phyloP scores from a whole-genome alignment of 768 basidiomycete species.

The Naganishia vaughanmartiniae region DNA sequence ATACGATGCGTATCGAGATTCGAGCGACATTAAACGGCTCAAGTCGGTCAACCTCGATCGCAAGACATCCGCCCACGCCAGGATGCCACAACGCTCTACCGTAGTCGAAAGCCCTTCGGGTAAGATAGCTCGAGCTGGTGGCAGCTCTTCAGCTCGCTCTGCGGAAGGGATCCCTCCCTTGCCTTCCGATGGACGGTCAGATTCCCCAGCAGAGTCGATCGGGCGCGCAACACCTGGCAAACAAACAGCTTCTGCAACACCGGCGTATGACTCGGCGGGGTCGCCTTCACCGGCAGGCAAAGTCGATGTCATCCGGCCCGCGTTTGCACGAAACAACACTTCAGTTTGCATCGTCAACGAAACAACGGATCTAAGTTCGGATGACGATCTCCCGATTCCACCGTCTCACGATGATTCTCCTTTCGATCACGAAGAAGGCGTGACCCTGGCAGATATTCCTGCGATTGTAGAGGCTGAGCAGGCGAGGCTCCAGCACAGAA shows the following conservation, averaged over 20 bases:
- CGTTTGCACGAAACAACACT: conserved; percentile 74
- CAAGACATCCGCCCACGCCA: conserved; percentile 88
- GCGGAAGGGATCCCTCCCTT: conserved; percentile 5
- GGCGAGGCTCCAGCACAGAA: conserved; percentile 81
- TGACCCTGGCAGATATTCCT: conserved; percentile 91
- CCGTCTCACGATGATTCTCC: conserved; percentile 31
- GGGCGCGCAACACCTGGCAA: not conserved
- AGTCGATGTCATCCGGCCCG: conserved; percentile 60
- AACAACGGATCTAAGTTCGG: conserved; percentile 43
- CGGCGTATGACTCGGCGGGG: not conserved
- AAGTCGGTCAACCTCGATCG: conserved; percentile 92
- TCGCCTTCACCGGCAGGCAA: conserved; percentile 14
- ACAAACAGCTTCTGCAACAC: not conserved
- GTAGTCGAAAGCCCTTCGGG: conserved; percentile 93
- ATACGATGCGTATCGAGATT: conserved; percentile 78
- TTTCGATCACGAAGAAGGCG: conserved; percentile 65
- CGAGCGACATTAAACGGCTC: conserved; percentile 87
- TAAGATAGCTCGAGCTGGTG: conserved; percentile 63
- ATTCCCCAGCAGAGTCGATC: conserved; percentile 18
- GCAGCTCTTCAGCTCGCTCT: conserved; percentile 13
- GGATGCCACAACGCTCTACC: conserved; percentile 86
- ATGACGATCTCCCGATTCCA: conserved; percentile 21
- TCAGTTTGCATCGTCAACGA: conserved; percentile 88
- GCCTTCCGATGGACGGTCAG: conserved; percentile 16
- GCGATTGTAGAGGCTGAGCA: conserved; percentile 88